Evolutionary conservation across 2,329 filamentous ascomycete genomes (phyloP), one percentile per base, ranked within the genome.

Genomic region (Trichoderma brevicompactum): DNA sequence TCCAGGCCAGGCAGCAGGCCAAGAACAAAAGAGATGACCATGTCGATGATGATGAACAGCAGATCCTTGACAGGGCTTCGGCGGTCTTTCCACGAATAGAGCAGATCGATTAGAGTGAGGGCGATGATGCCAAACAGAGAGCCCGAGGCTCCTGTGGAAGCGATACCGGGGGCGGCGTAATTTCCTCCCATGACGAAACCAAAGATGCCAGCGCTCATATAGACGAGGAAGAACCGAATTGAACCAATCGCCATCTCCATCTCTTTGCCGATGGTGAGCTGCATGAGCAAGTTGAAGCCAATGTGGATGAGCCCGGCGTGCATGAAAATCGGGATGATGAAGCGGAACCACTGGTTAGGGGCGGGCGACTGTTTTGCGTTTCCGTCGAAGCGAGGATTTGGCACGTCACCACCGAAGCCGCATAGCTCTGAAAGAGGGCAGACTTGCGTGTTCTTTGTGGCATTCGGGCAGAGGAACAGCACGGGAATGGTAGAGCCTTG

Each of bases 301-400:
- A 99, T 97, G 75, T 99, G 95, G 68, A 99, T 89, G 64, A 99
- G 79, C 13, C 95, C 95, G 1, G 92, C 93, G 73, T 99, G 95
- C 72, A 99, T 82, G 80, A 99, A 99, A 68, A 99, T 97, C 44
- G 95, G 94, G 1, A 90, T 81, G 74, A 99, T 97, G 80, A 99
- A 98, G 67, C 95, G 91, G 79, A 87, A 99, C 95, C 95, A 99
- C 77, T 99, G 95, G 74, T 98, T 89, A 0, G 95, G 95, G 67
- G 87, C 83, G 2, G 89, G 83, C 9, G 68, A 79, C 71, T 85
- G 81, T 63, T 80, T 70, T 34, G 76, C 74, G 64, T 83, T 74
- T 62, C 80, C 81, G 19, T 89, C 82, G 70, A 87, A 83, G 2
- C 81, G 74, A 8, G 91, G 90, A 69, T 93, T 86, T 0, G 88